Conservation (phyloP, 805 yeast genomes). For the Ogataea thermomethanolica region DNA sequence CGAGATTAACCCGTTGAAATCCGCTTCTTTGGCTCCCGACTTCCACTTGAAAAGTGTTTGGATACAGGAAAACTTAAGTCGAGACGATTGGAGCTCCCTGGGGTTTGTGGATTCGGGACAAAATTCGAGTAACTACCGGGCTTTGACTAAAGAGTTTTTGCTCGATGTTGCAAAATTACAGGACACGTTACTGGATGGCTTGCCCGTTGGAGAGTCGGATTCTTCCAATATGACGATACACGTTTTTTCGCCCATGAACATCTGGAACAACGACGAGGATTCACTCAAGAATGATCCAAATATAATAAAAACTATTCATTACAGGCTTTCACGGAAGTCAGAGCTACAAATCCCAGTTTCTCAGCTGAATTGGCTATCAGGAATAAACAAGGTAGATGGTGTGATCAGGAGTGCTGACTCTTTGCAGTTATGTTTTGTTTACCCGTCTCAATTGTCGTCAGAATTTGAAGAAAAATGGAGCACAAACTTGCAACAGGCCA, state of each 20-base stretch:
- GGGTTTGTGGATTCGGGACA: constrained; percentile 2
- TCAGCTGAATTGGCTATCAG: constrained; percentile 34
- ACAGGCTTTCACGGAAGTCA: constrained; percentile 21
- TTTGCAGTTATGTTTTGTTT: constrained; percentile 35
- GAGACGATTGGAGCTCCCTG: constrained; percentile 23
- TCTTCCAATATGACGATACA: constrained; percentile 11
- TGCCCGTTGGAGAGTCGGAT: constrained; percentile 26
- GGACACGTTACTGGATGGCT: constrained; percentile 9
- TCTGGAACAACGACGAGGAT: constrained; percentile 39
- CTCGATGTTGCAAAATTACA: constrained; percentile 36
- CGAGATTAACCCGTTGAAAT: constrained; percentile 11
- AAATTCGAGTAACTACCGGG: constrained; percentile 18
- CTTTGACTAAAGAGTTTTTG: constrained; percentile 37
- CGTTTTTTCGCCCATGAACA: constrained; percentile 40
- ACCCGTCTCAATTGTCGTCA: constrained; percentile 13
- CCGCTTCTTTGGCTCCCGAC: constrained; percentile 12
- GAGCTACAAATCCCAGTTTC: constrained; percentile 25
- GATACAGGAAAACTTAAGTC: constrained; percentile 28
- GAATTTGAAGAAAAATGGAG: constrained; percentile 31
- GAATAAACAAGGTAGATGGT: constrained; percentile 42
- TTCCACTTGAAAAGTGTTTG: constrained; percentile 34
- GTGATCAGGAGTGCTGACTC: constrained; percentile 39
- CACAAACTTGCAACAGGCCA: constrained; percentile 27
- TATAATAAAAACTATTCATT: constrained; percentile 39
- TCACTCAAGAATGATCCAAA: constrained; percentile 32